Evolutionary conservation across 768 basidiomycete species (phyloP), one percentile per base, ranked within the genome.

Genomic region (Mycena haematopus): DNA sequence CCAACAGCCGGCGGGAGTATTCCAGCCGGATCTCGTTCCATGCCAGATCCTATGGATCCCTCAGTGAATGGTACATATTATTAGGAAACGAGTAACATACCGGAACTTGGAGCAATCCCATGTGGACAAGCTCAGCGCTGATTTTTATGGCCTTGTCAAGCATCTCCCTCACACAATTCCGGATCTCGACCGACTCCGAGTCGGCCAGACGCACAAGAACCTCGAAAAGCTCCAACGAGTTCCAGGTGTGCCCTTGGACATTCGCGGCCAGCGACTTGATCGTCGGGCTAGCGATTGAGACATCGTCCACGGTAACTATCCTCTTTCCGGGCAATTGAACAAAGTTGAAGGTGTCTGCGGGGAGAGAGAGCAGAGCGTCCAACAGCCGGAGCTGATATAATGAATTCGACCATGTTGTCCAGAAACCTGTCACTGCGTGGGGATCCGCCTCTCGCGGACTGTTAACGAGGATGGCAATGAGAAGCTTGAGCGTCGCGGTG

Each of bases 241-340:
- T 99, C 96, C 96, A 99, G 0, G 93, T 91, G 66, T 93, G 89
- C 2, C 89, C 89, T 73, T 98, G 95, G 31, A 96, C 92, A 68
- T 92, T 94, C 2, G 88, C 89, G 0, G 95, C 95, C 36, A 96
- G 81, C 0, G 91, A 86, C 74, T 95, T 94, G 79, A 96, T 95
- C n/a, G 92, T 93, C 29, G 93, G 91, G 69, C 91, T 92, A 17
- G 93, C 90, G 46, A 83, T 80, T 2, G 91, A 84, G 42, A 95
- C 91, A 64, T 96, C 95, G 51, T 96, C 94, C 22, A 93, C 88
- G 0, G 92, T 92, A 36, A 96, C 92, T 64, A 95, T 89, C 65
- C 90, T 80, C 36, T 84, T 86, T 3, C 92, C 91, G 38, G 95
- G 92, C 27, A 99, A 82, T 33, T 89, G 86, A 55, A 96, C 91